Evolutionary conservation across 306 rosid species (phyloP), one percentile per base, ranked within the genome.

Genomic region (Macrotyloma uniflorum): DNA sequence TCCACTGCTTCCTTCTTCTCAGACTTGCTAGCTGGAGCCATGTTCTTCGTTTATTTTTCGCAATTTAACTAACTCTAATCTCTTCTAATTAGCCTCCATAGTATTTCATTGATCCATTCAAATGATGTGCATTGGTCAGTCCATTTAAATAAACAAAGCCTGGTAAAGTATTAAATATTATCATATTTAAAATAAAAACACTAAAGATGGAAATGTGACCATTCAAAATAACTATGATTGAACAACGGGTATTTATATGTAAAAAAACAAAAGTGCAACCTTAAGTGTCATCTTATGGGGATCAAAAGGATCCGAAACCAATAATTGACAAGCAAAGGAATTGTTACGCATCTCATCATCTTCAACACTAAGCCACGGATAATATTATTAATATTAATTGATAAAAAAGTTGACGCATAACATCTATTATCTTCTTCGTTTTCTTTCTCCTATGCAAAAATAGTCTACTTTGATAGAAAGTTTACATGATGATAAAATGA

Each of bases 1-100:
- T 91, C 97, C 51, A 85, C 84, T 36, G 90, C 85, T 32, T 97
- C 98, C 80, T 90, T 90, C 89, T 84, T 85, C 54, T 93, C 96
- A 72, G 93, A 90, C 87, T 84, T 93, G 85, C 89, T 83, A 67
- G 87, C 6, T 3, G 90, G 83, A 80, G 91, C 92, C 92, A 89
- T 85, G 72, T 55, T 71, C 66, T 72, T 67, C 28, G 81, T 35
- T 40, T n/a, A 14, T 32, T 38, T 72, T 77, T 70, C 53, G 61
- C 68, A 70, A 71, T 30, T 82, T 63, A 54, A 61, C 86, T 63
- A 46, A 53, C 86, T 28, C 45, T 28, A 45, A 28, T 64, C 24
- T 64, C 67, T 70, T 63, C 83, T 79, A 85, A 53, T 67, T 78
- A 69, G 58, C 45, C 58, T 74, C 83, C 86, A 85, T 82, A 54